Conservation (phyloP, 352 stramenopile species). For the Phytopythium mirpurense region DNA sequence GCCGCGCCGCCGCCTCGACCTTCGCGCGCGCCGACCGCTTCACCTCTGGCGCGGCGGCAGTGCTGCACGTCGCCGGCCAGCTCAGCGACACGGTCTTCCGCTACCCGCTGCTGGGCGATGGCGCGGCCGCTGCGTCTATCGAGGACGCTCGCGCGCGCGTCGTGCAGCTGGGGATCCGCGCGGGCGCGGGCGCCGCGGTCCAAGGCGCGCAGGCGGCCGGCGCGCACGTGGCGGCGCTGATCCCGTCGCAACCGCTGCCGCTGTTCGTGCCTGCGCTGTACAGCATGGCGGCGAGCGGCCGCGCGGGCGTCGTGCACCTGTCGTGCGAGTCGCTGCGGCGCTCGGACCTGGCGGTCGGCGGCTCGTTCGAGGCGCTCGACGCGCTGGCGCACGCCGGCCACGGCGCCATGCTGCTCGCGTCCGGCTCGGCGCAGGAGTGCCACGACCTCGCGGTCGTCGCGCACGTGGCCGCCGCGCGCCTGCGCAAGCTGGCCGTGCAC, state of each 20-base stretch:
- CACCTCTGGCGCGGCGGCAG: constrained; percentile 45
- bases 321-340: constrained; percentile 45
- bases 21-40: constrained; percentile 42
- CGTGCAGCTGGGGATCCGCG: constrained; percentile 55
- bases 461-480: constrained; percentile 54
- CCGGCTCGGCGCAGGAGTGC: constrained; percentile 58
- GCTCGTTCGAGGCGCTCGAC: constrained; percentile 61
- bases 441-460: constrained; percentile 77
- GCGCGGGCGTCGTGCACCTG: constrained; percentile 56
- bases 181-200: constrained; percentile 47
- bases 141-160: constrained; percentile 35
- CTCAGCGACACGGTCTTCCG: constrained; percentile 59
- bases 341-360: constrained; percentile 35
- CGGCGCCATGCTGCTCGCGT: constrained; percentile 60
- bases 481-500: constrained; percentile 65
- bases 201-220: constrained; percentile 55
- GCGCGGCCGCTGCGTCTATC: constrained; percentile 6
- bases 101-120: constrained; percentile 45
- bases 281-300: constrained; percentile 28
- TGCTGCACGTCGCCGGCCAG: constrained; percentile 53
- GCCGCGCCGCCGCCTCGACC: constrained; percentile 21
- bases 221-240: constrained; percentile 37
- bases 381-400: constrained; percentile 51
- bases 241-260: constrained; percentile 70
- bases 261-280: constrained; percentile 73